phyloP scores from a whole-genome alignment of 2,329 filamentous ascomycete species.

The Beauveria varroae region DNA sequence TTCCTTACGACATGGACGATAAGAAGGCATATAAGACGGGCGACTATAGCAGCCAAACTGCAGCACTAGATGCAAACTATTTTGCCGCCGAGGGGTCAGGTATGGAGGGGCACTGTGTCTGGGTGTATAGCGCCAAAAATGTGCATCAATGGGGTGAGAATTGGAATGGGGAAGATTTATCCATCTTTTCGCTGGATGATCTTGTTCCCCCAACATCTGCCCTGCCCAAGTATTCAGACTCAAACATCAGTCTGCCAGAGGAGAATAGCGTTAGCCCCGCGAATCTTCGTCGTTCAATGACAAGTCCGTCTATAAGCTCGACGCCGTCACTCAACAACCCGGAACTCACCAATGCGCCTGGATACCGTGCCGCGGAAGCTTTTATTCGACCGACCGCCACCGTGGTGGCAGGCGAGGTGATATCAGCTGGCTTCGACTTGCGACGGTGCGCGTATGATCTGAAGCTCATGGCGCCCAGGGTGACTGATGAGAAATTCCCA shows the following conservation, averaged over 20 bases:
- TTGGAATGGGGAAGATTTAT: slow-evolving; percentile 97
- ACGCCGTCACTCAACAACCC: slow-evolving; percentile 43
- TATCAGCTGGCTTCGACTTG: slow-evolving; percentile 74
- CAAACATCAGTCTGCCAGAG: slow-evolving; percentile 37
- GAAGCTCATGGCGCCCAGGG: slow-evolving; percentile 52
- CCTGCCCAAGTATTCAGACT: slow-evolving; percentile 37
- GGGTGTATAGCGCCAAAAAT: slow-evolving; percentile 80
- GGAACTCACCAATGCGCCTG: slow-evolving; percentile 55
- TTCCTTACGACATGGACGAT: slow-evolving; percentile 98
- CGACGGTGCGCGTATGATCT: slow-evolving; percentile 70
- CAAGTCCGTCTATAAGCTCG: slow-evolving; percentile 58
- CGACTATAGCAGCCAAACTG: slow-evolving; percentile 85
- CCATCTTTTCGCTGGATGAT: slow-evolving; percentile 82
- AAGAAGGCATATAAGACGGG: slow-evolving; percentile 93
- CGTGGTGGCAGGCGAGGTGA: slow-evolving; percentile 62
- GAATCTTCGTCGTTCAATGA: slow-evolving; percentile 69
- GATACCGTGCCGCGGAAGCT: slow-evolving; percentile 85
- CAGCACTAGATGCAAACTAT: slow-evolving; percentile 93
- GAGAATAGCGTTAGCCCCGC: slow-evolving; percentile 59
- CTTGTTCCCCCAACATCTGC: slow-evolving; percentile 49
- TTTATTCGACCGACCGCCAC: slow-evolving; percentile 83
- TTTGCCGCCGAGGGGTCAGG: slow-evolving; percentile 80
- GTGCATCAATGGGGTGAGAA: slow-evolving; percentile 83
- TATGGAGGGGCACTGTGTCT: slow-evolving; percentile 80
- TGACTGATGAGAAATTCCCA: slow-evolving; percentile 55